These are phyloP conservation scores for Lenwebbia sp. DNA, from an alignment of 345 rosid species.

Conservation along the genomic window DNA sequence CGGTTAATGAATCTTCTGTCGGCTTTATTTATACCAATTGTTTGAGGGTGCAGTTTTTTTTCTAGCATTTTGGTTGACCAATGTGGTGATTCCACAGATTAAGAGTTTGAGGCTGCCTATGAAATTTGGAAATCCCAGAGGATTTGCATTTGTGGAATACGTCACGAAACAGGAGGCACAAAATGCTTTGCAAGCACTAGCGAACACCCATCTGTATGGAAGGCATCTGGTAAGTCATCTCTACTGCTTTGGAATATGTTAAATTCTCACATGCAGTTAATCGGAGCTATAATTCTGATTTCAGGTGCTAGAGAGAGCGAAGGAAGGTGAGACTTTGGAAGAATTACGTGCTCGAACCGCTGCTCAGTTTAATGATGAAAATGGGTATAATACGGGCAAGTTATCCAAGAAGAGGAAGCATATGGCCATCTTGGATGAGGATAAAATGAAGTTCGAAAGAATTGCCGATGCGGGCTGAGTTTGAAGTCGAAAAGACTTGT, in stretches of 20 bases:
- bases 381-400: conserved; percentile 24
- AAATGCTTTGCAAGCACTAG: conserved; percentile 58
- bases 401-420: conserved; percentile 59
- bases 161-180: conserved; percentile 86
- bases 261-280: not conserved
- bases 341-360: conserved; percentile 64
- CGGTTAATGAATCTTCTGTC: not conserved
- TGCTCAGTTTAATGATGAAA: conserved; percentile 55
- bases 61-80: not conserved
- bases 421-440: conserved; percentile 41
- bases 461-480: conserved; percentile 3
- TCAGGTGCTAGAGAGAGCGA: conserved; percentile 80
- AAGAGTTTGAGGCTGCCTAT: conserved; percentile 81
- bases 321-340: conserved; percentile 87
- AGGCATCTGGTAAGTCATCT: conserved; percentile 63
- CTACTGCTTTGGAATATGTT: not conserved
- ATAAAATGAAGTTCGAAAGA: conserved; percentile 43
- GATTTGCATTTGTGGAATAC: conserved; percentile 80
- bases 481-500: not conserved
- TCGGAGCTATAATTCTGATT: not conserved
- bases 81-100: conserved; percentile 26
- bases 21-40: not conserved
- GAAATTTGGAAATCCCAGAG: conserved; percentile 70
- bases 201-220: conserved; percentile 78
- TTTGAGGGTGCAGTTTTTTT: not conserved